Base-by-base conservation (phyloP, 768 basidiomycete genomes). In the Trametes meyenii region DNA sequence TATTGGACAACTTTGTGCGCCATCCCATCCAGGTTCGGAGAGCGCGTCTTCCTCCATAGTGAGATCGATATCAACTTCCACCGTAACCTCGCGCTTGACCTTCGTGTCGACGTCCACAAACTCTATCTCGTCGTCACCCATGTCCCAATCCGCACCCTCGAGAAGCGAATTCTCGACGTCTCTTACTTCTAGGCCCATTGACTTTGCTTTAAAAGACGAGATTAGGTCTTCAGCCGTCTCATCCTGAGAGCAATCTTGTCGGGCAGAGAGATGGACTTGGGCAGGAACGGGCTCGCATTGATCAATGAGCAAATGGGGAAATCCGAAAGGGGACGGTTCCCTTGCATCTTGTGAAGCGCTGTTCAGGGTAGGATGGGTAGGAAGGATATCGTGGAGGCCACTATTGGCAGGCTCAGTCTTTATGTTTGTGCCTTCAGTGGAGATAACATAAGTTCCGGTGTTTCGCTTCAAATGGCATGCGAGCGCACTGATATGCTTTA, bases 61-160 rank as follows among this genome's bases (percentile, higher is more conserved):
- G 12, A 73, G 65, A 23, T 73, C 71, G 4, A 69, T 64, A 24
- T 68, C 66, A 39, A 69, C 67, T 19, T 74, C 74, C 13, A 68
- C 69, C 11, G 64, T 67, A 14, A 75, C 70, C 17, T 73, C 74
- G 42, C 23, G 46, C 62, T 50, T 68, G 57, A 58, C 70, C 67
- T 29, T 52, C 35, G 43, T 54, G 35, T 69, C 67, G 45, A 73
- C 69, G n/a, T 74, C 73, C 56, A 75, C 68, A 19, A 72, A 66
- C 59, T 71, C 73, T 7, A 80, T 71, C 71, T 88, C 92, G 64
- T 94, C 92, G 66, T 93, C 91, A 12, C 84, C 89, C 67, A 77
- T 85, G 44, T 78, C 83, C 90, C 91, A 92, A 7, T 85, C 85
- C 35, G 81, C 81, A 17, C 76, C 77, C 24, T 65, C 70, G 40